Percentiles rank a stretch among this genome's conserved stretches.
Conservation (phyloP, 331 rosid genomes). For the Prunus yedoensis region DNA sequence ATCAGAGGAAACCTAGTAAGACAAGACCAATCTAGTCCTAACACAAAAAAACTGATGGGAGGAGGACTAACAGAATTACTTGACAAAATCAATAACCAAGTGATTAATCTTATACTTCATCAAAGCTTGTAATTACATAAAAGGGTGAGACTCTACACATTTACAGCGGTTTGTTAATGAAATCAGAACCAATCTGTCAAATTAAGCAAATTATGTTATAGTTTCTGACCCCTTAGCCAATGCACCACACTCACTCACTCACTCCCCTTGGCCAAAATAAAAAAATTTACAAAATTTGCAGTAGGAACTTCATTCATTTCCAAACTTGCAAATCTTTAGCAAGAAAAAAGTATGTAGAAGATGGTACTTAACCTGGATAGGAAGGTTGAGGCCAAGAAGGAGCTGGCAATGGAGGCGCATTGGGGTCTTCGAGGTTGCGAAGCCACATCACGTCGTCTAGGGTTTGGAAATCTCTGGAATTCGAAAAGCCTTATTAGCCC, state of each 20-base stretch:
- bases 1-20: background rate
- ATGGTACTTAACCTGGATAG: conserved; percentile 61
- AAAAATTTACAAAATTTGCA: background rate
- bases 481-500: conserved; percentile 70
- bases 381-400: conserved; percentile 75
- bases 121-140: background rate
- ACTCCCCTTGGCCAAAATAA: no score
- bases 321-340: background rate
- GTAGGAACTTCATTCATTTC: background rate
- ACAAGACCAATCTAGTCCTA: background rate
- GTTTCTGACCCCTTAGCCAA: no score
- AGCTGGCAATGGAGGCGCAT: conserved; percentile 41
- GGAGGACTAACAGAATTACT: background rate
- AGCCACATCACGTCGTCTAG: conserved; percentile 74
- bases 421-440: conserved; percentile 72
- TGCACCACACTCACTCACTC: no score
- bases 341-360: background rate
- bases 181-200: background rate
- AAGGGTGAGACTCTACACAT: background rate
- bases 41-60: background rate
- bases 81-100: background rate
- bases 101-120: background rate
- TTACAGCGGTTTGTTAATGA: background rate
- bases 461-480: conserved; percentile 61
- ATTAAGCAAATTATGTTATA: background rate